Base-by-base conservation (phyloP, 106 monocot species). In the Gastrodia elata region DNA sequence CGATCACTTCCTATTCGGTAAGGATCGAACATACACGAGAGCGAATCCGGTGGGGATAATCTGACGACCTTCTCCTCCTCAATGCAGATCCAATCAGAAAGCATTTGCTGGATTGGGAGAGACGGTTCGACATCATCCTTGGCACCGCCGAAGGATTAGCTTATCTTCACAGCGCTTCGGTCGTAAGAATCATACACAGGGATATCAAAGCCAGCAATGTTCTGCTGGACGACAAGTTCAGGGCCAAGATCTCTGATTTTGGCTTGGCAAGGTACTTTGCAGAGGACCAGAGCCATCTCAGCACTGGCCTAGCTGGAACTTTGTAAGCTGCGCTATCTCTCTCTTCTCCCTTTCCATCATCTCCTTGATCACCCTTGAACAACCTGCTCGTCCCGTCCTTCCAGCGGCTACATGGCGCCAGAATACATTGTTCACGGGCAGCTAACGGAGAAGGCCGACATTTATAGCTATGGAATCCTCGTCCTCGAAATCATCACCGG, bases 141-240 rank as follows among this genome's bases (percentile, higher is more conserved):
- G 91, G 88, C 11, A 86, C 80, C 0, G 91, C 91, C n/a, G 83
- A 86, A 67, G 88, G 91, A 0, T 26, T 91, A 24, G 83, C 80
- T 0, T 91, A 91, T 38, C 86, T 91, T 10, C 91, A 91, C 28
- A 77, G 8, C 37, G 82, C 59, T 32, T 83, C 85, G 0, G 72
- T 82, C 36, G 73, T 84, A 22, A 77, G 85, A 38, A 88, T 91
- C 34, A 87, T 91, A 43, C 91, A 91, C 52, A 77, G 91, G 44
- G 91, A 91, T 65, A 84, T 91, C 68, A 91, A 91, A 71, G 83
- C 88, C 6, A 88, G 88, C 73, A 91, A 91, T 59, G 70, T 91
- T 39, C 64, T 88, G 55, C 41, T 88, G 34, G 89, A 90, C 34
- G 79, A 84, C 42, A 86, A 41, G 18, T 90, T 86, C 48, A 77